These are phyloP conservation scores for Ascochyta viciae-villosae DNA, from an alignment of 2,329 filamentous ascomycete species.

Conservation along the genomic window DNA sequence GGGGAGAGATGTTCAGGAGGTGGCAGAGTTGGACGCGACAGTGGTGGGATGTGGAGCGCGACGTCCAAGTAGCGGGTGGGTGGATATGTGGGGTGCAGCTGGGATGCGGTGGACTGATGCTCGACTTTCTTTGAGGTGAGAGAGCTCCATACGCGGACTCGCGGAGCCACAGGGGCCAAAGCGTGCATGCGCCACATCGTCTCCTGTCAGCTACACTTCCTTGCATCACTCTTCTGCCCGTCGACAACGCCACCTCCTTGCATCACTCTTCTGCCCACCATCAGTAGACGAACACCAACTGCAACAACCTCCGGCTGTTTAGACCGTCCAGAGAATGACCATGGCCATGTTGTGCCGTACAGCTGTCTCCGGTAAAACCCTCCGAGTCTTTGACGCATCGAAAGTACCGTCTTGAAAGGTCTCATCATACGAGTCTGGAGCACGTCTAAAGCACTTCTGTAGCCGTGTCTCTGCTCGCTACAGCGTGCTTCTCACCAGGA, in stretches of 20 bases:
- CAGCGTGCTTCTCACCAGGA: not conserved
- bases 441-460: not conserved
- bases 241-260: not conserved
- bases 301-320: not conserved
- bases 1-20: constrained; percentile 8
- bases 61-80: constrained; percentile 24
- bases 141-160: constrained; percentile 8
- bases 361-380: not conserved
- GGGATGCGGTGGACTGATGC: constrained; percentile 19
- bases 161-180: constrained; percentile 2
- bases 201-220: constrained; percentile 4
- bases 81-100: constrained; percentile 21
- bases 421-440: constrained; percentile 6
- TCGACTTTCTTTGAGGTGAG: constrained; percentile 33
- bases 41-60: constrained; percentile 20
- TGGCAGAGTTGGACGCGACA: constrained; percentile 28
- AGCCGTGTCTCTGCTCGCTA: not conserved
- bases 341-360: too few species aligned
- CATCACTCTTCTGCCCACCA: not conserved
- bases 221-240: not conserved
- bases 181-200: constrained; percentile 19
- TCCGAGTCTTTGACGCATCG: not conserved
- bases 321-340: too few species aligned
- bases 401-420: not conserved
- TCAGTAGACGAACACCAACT: not conserved